Evolutionary conservation across 805 yeast species (phyloP).

Genomic region (Kuraishia capsulata): DNA sequence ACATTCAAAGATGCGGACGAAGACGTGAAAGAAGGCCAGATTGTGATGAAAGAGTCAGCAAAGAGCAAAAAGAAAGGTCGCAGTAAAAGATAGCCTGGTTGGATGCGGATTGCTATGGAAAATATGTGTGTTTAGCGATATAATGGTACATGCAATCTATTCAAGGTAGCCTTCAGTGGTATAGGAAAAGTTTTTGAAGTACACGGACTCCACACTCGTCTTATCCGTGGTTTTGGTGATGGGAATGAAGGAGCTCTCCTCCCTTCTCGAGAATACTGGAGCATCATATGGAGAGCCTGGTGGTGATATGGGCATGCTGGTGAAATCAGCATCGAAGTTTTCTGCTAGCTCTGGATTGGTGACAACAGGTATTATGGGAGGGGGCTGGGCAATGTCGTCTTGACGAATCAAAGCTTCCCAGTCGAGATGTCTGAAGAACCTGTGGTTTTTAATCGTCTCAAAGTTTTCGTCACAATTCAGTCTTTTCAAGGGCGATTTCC

Average conservation of each 20-base stretch:
- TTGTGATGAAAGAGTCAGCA: constrained; percentile 28
- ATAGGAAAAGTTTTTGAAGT: constrained; percentile 3
- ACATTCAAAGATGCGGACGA: constrained; percentile 64
- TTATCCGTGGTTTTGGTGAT: not conserved
- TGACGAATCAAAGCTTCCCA: constrained; percentile 55
- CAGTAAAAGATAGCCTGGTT: not conserved
- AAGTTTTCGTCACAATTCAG: constrained; percentile 47
- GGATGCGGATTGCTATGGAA: not conserved
- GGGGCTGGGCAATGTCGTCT: constrained; percentile 45
- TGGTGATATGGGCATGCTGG: constrained; percentile 49
- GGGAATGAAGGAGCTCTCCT: not conserved
- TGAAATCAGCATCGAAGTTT: constrained; percentile 74
- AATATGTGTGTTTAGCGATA: not conserved
- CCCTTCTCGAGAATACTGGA: not conserved
- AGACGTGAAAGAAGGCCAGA: constrained; percentile 64
- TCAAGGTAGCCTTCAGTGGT: constrained; percentile 1
- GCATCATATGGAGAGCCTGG: constrained; percentile 19
- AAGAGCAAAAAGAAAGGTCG: constrained; percentile 12
- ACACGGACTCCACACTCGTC: constrained; percentile 1
- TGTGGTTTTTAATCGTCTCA: constrained; percentile 47
- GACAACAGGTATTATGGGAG: constrained; percentile 78
- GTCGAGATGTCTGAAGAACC: constrained; percentile 68
- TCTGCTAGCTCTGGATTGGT: constrained; percentile 80
- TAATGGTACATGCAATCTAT: not conserved
- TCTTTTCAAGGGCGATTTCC: constrained; percentile 64